Conservation (phyloP, 192 early-diverging fungal genomes). For the Coemansia sp. region DNA sequence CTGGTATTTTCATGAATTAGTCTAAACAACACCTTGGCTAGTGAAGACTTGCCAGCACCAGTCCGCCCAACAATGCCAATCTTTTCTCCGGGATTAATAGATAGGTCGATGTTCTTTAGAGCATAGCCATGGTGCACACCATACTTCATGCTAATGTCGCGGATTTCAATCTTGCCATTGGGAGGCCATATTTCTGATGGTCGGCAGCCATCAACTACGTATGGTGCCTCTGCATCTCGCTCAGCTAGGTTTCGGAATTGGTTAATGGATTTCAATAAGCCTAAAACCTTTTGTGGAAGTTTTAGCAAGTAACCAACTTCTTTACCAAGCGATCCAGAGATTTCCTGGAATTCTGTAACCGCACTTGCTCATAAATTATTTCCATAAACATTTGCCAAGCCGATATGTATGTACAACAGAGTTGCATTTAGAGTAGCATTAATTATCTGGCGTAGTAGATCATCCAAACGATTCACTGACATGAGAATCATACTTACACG, state of each 20-base stretch:
- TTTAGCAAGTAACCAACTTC: too few relatives aligned
- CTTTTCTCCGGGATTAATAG: conserved; percentile 61
- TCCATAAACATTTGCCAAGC: neutral
- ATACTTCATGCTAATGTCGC: conserved; percentile 29
- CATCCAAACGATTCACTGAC: neutral
- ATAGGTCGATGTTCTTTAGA: conserved; percentile 49
- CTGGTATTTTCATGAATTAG: conserved; percentile 62
- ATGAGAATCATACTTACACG: neutral
- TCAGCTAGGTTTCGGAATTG: conserved; percentile 1
- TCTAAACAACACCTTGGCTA: conserved; percentile 64
- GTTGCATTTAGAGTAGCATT: neutral
- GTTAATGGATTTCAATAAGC: neutral
- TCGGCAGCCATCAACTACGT: neutral
- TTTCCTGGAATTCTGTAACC: neutral
- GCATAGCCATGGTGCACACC: conserved; percentile 18
- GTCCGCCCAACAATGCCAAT: conserved; percentile 62
- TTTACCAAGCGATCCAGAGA: neutral
- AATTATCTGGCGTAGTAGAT: neutral
- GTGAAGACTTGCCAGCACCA: conserved; percentile 68
- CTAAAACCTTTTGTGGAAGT: neutral
- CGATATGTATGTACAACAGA: neutral
- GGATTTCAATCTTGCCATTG: conserved; percentile 29
- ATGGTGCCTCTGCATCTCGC: conserved; percentile 17
- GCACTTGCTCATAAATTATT: neutral
- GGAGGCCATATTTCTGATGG: conserved; percentile 27